These are phyloP conservation scores for Thermoascus crustaceus DNA, from an alignment of 2,329 filamentous ascomycete species.

Conservation along the genomic window DNA sequence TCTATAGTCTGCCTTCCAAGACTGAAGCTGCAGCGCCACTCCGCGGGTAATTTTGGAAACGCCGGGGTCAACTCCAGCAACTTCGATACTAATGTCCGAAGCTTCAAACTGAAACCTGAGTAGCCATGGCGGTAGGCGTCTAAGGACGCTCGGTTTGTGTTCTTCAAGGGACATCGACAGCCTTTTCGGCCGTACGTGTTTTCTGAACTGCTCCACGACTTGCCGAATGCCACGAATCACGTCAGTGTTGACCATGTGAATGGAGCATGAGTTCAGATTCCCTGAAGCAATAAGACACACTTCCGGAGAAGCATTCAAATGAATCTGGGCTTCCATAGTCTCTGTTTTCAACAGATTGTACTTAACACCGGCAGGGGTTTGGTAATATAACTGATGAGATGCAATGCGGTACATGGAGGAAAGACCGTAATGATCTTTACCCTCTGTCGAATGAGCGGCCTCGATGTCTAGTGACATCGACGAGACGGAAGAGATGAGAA, in stretches of 20 bases:
- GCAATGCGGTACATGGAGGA: conserved; percentile 74
- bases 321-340: conserved; percentile 74
- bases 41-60: conserved; percentile 78
- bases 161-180: conserved; percentile 42
- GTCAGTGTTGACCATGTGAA: conserved; percentile 84
- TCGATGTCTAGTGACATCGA: conserved; percentile 89
- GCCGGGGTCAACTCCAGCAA: conserved; percentile 77
- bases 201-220: conserved; percentile 75
- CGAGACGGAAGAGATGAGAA: conserved; percentile 91
- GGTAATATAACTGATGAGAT: conserved; percentile 87
- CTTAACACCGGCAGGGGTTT: conserved; percentile 70
- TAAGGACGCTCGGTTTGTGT: conserved; percentile 60
- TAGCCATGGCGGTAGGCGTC: conserved; percentile 75
- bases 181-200: conserved; percentile 59
- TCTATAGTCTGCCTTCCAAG: conserved; percentile 81
- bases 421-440: conserved; percentile 79
- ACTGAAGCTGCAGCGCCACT: conserved; percentile 76
- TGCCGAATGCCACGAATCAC: conserved; percentile 88
- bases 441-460: conserved; percentile 82
- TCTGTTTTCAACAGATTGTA: conserved; percentile 86
- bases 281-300: conserved; percentile 73
- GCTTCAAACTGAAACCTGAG: conserved; percentile 76
- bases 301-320: conserved; percentile 77
- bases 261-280: conserved; percentile 74
- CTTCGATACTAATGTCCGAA: conserved; percentile 79